Evolutionary conservation across 257 asterid genomes (phyloP).

Genomic region (Jacaranda copaia): DNA sequence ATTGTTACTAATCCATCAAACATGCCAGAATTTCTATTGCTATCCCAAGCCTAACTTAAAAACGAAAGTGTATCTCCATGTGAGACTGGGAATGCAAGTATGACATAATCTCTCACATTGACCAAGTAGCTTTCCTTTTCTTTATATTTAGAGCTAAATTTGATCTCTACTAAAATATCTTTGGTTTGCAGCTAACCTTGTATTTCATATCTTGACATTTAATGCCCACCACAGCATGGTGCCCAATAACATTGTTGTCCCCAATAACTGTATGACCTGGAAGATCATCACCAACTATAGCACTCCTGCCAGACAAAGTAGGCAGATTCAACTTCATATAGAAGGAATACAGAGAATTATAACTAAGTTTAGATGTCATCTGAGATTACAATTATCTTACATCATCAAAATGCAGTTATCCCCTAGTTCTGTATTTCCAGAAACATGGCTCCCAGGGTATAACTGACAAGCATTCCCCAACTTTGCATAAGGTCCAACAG

Average conservation of each 20-base stretch:
- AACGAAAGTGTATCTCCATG: neutral
- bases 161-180: slow-evolving; percentile 6
- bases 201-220: slow-evolving; percentile 95
- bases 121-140: neutral
- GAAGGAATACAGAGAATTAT: slow-evolving; percentile 11
- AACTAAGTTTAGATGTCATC: neutral
- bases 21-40: neutral
- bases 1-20: slow-evolving; percentile 11
- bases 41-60: slow-evolving; percentile 6
- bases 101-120: slow-evolving; percentile 27
- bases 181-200: slow-evolving; percentile 55
- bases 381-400: slow-evolving; percentile 45
- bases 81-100: slow-evolving; percentile 10
- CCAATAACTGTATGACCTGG: slow-evolving; percentile 89
- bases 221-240: slow-evolving; percentile 85
- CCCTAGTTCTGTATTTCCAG: slow-evolving; percentile 80
- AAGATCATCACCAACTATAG: slow-evolving; percentile 92
- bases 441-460: slow-evolving; percentile 83
- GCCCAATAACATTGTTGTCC: slow-evolving; percentile 79
- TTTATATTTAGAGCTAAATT: neutral
- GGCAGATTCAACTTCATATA: slow-evolving; percentile 29
- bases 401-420: slow-evolving; percentile 80
- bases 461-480: slow-evolving; percentile 76
- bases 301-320: slow-evolving; percentile 64
- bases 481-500: slow-evolving; percentile 78